Conservation (phyloP, 1,139 yeast species). For the Scheffersomyces illinoinensis region DNA sequence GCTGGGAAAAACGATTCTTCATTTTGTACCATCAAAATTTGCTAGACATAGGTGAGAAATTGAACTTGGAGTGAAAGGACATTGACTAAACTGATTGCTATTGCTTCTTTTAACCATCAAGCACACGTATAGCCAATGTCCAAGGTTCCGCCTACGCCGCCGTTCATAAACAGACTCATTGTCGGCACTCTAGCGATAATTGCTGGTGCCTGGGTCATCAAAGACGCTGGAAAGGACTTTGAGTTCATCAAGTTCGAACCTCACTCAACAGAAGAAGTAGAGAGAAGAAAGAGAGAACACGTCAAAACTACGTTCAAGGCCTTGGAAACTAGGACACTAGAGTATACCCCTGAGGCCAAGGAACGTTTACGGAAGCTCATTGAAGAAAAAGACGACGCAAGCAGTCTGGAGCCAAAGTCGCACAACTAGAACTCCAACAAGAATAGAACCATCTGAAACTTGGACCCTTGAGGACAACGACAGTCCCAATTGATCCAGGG, state of each 20-base stretch:
- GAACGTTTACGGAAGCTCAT: constrained; percentile 26
- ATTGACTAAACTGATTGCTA: background rate
- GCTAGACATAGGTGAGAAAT: background rate
- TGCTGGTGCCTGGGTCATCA: constrained; percentile 34
- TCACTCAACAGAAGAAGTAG: constrained; percentile 41
- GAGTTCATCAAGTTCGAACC: constrained; percentile 43
- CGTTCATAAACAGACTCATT: constrained; percentile 32
- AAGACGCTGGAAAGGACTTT: constrained; percentile 41
- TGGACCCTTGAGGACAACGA: background rate
- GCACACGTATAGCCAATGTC: constrained; percentile 1
- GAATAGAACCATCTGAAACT: background rate
- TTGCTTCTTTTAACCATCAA: background rate
- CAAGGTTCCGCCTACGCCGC: constrained; percentile 32
- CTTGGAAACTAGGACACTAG: constrained; percentile 39
- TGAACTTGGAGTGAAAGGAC: background rate
- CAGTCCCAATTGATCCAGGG: background rate
- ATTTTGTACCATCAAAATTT: background rate
- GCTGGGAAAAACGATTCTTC: background rate
- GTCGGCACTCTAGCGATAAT: constrained; percentile 40
- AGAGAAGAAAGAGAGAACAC: constrained; percentile 36
- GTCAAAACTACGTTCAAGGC: constrained; percentile 31
- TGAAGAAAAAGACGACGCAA: constrained; percentile 17
- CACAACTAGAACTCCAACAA: background rate
- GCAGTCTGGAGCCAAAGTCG: background rate
- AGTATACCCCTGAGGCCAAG: constrained; percentile 48